A percentile compares a stretch with the other conserved stretches of the same genome.
These are phyloP conservation scores for Tetrapisispora iriomotensis DNA, from an alignment of 805 yeast species.

Conservation along the genomic window DNA sequence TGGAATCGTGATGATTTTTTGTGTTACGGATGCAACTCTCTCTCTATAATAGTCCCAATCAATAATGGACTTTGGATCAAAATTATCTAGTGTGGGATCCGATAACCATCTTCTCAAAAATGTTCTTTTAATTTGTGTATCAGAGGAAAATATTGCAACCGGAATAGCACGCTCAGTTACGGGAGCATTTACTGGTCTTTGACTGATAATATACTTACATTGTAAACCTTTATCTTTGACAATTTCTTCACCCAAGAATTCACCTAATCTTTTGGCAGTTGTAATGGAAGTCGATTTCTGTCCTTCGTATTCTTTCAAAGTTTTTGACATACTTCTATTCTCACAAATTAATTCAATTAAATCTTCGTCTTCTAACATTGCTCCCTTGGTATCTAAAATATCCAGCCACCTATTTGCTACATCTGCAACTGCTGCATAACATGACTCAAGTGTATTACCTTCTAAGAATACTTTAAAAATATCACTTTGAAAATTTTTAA, in stretches of 20 bases:
- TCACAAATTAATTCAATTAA: slow-evolving; percentile 91
- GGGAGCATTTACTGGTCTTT: slow-evolving; percentile 74
- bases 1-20: slow-evolving; percentile 91
- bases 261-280: slow-evolving; percentile 87
- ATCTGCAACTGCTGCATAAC: slow-evolving; percentile 81
- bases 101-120: slow-evolving; percentile 80
- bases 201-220: slow-evolving; percentile 85
- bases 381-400: slow-evolving; percentile 79
- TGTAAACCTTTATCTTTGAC: slow-evolving; percentile 93
- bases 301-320: slow-evolving; percentile 76
- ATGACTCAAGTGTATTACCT: slow-evolving; percentile 66
- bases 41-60: slow-evolving; percentile 93
- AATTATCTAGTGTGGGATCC: slow-evolving; percentile 64
- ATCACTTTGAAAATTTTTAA: slow-evolving; percentile 92
- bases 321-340: slow-evolving; percentile 88
- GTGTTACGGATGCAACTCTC: slow-evolving; percentile 84
- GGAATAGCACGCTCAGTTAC: slow-evolving; percentile 96
- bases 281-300: slow-evolving; percentile 94
- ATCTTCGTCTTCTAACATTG: slow-evolving; percentile 85
- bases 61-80: slow-evolving; percentile 79
- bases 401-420: slow-evolving; percentile 96
- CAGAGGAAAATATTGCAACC: slow-evolving; percentile 89
- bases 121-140: slow-evolving; percentile 52
- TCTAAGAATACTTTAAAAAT: slow-evolving; percentile 84
- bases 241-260: slow-evolving; percentile 92